Conservation (phyloP, 1,284 basidiomycete species). For the Trametes pubescens region DNA sequence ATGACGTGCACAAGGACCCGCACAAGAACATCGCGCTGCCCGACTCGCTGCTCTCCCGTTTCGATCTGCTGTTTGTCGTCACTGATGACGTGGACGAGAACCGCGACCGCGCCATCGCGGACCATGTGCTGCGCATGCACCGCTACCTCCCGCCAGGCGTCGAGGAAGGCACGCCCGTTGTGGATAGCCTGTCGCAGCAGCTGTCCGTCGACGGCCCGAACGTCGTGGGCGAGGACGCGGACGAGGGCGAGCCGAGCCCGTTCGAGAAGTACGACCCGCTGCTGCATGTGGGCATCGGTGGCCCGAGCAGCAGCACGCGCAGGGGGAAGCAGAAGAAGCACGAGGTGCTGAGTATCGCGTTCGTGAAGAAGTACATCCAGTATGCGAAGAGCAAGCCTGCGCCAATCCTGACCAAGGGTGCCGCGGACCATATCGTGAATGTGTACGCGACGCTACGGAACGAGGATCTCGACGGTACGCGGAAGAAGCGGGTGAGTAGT, state of each 20-base stretch:
- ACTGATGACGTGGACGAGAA: slow-evolving; percentile 98
- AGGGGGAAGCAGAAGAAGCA: slow-evolving; percentile 70
- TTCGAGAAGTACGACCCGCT: slow-evolving; percentile 98
- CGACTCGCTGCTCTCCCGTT: slow-evolving; percentile 98
- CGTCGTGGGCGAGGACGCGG: slow-evolving; percentile 61
- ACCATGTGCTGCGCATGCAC: slow-evolving; percentile 98
- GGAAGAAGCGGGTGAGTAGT: slow-evolving; percentile 79
- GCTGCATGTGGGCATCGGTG: slow-evolving; percentile 81
- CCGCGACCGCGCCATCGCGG: slow-evolving; percentile 93
- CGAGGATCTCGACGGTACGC: slow-evolving; percentile 89
- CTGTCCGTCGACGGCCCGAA: slow-evolving; percentile 84
- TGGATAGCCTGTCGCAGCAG: slow-evolving; percentile 90
- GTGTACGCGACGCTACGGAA: slow-evolving; percentile 95
- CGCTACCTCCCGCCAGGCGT: slow-evolving; percentile 96
- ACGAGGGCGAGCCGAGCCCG: slow-evolving; percentile 76
- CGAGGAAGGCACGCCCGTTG: slow-evolving; percentile 91
- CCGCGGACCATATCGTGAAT: slow-evolving; percentile 93
- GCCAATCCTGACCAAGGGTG: slow-evolving; percentile 90
- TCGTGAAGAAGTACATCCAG: slow-evolving; percentile 99
- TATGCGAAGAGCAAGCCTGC: slow-evolving; percentile 92
- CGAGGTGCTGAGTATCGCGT: slow-evolving; percentile 92
- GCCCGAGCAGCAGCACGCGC: slow-evolving; percentile 53
- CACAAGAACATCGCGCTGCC: slow-evolving; percentile 99
- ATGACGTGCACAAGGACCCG: slow-evolving; percentile 99
- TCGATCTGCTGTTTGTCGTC: slow-evolving; percentile 97